Evolutionary conservation across 257 asterid species (phyloP), one percentile per base, ranked within the genome.

Genomic region (Solanum peruvianum): DNA sequence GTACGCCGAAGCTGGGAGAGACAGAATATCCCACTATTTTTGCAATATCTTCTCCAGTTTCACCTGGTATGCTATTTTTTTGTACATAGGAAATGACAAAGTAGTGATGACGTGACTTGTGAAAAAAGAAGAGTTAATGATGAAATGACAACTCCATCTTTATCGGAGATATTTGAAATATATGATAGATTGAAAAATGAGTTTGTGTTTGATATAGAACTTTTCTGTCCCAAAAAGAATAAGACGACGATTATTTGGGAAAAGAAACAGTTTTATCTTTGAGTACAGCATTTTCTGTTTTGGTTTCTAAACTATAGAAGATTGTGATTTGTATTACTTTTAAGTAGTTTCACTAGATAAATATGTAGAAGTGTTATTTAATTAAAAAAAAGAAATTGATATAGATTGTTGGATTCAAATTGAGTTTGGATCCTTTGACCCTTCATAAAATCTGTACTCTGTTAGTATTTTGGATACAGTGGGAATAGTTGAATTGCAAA

Each of bases 21-120:
- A 90, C 86, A 71, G 94, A 88, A 87, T 92, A 92, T 90, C 94
- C 97, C 29, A 82, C 94, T 39, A 90, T 96, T 87, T 97, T 94
- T 27, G 98, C 99, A 66, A 94, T 96, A 92, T 95, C 99, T 84
- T 92, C 96, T 25, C 96, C 94, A 52, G 98, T 97, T 91, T 91
- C 97, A 86, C 95, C 94, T 76, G 99, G 99, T 95, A 94, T 90
- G 87, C 56, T 86, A 86, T 87, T 84, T 58, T 56, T 15, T n/a
- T 80, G 67, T 84, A 27, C 70, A 9, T 42, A 29, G 69, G 82
- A 47, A 80, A 47, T 80, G 5, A 47, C 42, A 45, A 47, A 27
- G 49, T 47, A 80, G 29, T 47, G 64, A 25, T 77, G 67, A 47
- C 33, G 44, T 18, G 42, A 45, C 42, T 45, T 45, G 2, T 80